Base-by-base conservation (phyloP, 495 filamentous ascomycete genomes). In the Aspergillus wentii region DNA sequence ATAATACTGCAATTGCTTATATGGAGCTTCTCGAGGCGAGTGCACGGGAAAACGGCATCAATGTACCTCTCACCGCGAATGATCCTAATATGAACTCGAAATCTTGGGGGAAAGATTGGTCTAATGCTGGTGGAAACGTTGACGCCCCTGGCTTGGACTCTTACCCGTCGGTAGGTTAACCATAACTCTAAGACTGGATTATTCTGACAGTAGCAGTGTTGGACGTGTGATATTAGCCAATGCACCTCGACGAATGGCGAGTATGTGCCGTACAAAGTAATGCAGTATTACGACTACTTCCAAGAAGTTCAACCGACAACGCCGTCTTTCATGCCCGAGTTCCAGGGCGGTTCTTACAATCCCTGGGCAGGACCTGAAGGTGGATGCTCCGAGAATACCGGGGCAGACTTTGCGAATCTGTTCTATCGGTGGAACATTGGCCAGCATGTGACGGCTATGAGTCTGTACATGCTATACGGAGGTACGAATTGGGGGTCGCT, bases 311-410 rank as follows among this genome's bases (percentile, higher is more conserved):
- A 69, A 9, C 69, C 72, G 8, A 70, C 69, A 20, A 67, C 75
- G 48, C 78, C 78, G 1, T 62, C 54, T 6, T 80, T 79, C 55
- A 66, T 82, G 54, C 74, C 74, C 11, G 78, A 82, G 46, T 82
- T 81, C 51, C 78, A 82, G 48, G 78, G 78, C 16, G 78, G 78
- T n/a, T 69, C 64, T 6, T 81, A 76, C 43, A 78, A 78, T 49
- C 76, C 76, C 9, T 82, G 78, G 78, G 73, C 69, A 23, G 73
- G 72, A 8, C 75, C 77, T 0, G 59, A 73, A 41, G 77, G 74
- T 15, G 66, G 60, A 10, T 73, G 70, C 33, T 63, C 66, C 26
- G 64, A 70, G 23, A 47, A 66, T 27, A 66, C 68, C 37, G 41
- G 56, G 43, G 48, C 72, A 8, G 67, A 68, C 30, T 79, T 77